Conservation (phyloP, 306 rosid genomes). For the Trifolium dubium region DNA sequence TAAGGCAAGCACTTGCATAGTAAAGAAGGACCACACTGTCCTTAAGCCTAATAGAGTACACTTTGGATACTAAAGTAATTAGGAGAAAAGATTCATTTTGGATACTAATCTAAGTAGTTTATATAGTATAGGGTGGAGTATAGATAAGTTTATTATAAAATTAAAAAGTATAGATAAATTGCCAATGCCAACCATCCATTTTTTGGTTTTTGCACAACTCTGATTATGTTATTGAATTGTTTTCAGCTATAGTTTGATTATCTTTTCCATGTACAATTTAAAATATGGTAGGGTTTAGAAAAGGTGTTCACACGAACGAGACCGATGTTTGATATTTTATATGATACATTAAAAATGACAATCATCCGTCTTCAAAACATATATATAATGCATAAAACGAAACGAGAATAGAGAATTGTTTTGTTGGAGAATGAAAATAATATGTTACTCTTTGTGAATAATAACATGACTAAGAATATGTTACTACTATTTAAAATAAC, state of each 20-base stretch:
- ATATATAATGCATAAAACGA: background rate
- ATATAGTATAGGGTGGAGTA: background rate
- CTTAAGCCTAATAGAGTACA: background rate
- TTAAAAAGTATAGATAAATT: background rate
- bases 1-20: background rate
- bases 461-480: constrained; percentile 4
- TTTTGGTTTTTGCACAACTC: constrained; percentile 13
- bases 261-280: background rate
- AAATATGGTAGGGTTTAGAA: constrained; percentile 4
- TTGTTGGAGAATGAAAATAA: background rate
- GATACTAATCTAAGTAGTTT: background rate
- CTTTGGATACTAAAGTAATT: background rate
- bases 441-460: background rate
- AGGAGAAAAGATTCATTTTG: constrained; percentile 5
- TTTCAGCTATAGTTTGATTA: background rate
- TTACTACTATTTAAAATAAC: background rate
- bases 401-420: constrained; percentile 1
- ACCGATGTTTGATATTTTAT: constrained; percentile 8
- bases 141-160: background rate
- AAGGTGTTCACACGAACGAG: constrained; percentile 34
- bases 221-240: constrained; percentile 17
- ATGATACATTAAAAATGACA: background rate
- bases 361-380: background rate
- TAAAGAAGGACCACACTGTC: constrained; percentile 23
- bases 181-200: constrained; percentile 34